Base-by-base conservation (phyloP, 768 basidiomycete genomes). In the Megacollybia marginata region DNA sequence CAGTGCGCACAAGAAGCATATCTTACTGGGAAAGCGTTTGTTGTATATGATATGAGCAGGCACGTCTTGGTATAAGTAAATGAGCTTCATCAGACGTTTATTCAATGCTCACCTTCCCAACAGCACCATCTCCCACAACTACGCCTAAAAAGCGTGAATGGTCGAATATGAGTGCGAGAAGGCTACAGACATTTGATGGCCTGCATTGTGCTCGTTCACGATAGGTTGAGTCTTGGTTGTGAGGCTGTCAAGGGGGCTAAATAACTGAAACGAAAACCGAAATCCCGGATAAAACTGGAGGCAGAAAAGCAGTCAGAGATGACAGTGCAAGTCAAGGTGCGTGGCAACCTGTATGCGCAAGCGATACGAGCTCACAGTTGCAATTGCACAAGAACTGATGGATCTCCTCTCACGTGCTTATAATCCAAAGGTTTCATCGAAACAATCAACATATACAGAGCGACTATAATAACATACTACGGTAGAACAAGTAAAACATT, bases 41-140 rank as follows among this genome's bases (percentile, higher is more conserved):
- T 99, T 57, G 96, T 99, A 74, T 99, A 99, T 47, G 95, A 98
- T 65, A 99, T 99, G 61, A 99, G 80, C 52, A 99, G 83, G 70
- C 96, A 99, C 48, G 96, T 98, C 96, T 98, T 61, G 28, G 32
- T 42, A 45, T 46, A 33, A 35, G 45, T 42, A 42, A 47, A 51
- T 44, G 47, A 51, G 52, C 33, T 44, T 35, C 40, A 45, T 35
- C 46, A 49, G 47, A 47, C 49, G 51, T 13, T 19, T 13, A 44
- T 28, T 36, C 35, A 46, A 48, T 42, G 69, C 80, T 62, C 59
- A 84, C 92, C 88, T 96, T 97, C 66, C 94, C 94, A 59, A 96
- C 94, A 52, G 94, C 94, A 81, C 94, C 94, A 75, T 97, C 94
- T 63, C 93, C 93, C 47, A 97, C 93, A 62, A 97, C 93, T 69